Percentiles rank a stretch among this genome's conserved stretches.
Conservation (phyloP, 129 eudicot species). For the Saussurea involucrata region DNA sequence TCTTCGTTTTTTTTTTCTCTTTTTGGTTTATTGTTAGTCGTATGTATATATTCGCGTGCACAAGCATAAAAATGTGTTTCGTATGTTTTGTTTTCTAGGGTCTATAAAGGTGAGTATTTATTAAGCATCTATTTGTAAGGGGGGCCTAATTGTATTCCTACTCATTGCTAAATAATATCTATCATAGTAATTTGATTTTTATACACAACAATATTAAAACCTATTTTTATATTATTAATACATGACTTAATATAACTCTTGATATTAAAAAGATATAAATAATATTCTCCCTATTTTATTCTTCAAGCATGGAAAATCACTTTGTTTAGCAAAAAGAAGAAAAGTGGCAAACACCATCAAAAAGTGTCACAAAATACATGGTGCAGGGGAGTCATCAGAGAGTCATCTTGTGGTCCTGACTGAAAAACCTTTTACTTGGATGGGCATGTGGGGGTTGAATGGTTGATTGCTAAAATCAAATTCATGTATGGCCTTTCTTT, state of each 20-base stretch:
- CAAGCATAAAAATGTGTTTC: background rate
- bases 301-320: background rate
- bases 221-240: no score
- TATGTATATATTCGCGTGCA: background rate
- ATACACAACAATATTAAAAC: no score
- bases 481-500: background rate
- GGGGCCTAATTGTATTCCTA: no score
- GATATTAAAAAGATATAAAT: no score
- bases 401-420: background rate
- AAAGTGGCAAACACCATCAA: background rate
- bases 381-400: background rate
- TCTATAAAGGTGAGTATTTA: background rate
- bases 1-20: background rate
- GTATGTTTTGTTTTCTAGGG: background rate
- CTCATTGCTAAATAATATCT: no score
- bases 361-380: conserved; percentile 2
- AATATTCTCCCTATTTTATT: no score
- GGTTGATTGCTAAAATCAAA: background rate
- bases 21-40: background rate
- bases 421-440: background rate
- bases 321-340: background rate
- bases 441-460: background rate
- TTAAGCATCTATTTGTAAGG: background rate
- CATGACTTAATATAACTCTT: no score
- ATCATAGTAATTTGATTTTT: no score